These are phyloP conservation scores for Didymellaceae sp. DNA, from an alignment of 2,329 filamentous ascomycete species.

Conservation along the genomic window DNA sequence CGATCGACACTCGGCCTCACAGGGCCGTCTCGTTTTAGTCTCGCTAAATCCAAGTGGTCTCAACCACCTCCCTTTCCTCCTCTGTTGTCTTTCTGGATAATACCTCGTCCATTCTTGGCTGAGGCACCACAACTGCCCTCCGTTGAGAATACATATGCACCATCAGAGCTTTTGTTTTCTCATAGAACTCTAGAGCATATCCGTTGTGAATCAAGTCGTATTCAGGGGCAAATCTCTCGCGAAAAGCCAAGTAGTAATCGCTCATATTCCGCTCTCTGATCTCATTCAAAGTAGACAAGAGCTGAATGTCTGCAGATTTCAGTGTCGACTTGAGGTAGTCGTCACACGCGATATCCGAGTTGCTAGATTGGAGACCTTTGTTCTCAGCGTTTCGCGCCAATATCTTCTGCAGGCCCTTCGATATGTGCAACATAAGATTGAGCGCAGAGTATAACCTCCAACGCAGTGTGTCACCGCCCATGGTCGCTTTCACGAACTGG, in stretches of 20 bases:
- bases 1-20: too few species aligned
- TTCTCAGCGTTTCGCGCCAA: not conserved
- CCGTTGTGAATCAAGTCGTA: slow-evolving; percentile 10
- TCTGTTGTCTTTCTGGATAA: not conserved
- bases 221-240: slow-evolving; percentile 6
- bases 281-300: slow-evolving; percentile 9
- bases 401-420: not conserved
- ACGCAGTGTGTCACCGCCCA: slow-evolving; percentile 4
- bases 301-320: slow-evolving; percentile 9
- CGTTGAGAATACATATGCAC: slow-evolving; percentile 9
- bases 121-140: not conserved
- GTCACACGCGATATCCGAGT: not conserved
- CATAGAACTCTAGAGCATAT: slow-evolving; percentile 4
- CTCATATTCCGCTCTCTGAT: slow-evolving; percentile 6
- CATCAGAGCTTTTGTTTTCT: slow-evolving; percentile 10
- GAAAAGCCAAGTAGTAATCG: slow-evolving; percentile 6
- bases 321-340: slow-evolving; percentile 13
- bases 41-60: not conserved
- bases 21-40: too few species aligned
- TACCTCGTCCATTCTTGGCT: not conserved
- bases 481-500: slow-evolving; percentile 4
- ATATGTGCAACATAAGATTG: slow-evolving; percentile 12
- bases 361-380: not conserved
- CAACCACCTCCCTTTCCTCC: not conserved
- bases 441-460: slow-evolving; percentile 12